Evolutionary conservation across 495 filamentous ascomycete species (phyloP).

Genomic region (Friedmanniomyces simplex): DNA sequence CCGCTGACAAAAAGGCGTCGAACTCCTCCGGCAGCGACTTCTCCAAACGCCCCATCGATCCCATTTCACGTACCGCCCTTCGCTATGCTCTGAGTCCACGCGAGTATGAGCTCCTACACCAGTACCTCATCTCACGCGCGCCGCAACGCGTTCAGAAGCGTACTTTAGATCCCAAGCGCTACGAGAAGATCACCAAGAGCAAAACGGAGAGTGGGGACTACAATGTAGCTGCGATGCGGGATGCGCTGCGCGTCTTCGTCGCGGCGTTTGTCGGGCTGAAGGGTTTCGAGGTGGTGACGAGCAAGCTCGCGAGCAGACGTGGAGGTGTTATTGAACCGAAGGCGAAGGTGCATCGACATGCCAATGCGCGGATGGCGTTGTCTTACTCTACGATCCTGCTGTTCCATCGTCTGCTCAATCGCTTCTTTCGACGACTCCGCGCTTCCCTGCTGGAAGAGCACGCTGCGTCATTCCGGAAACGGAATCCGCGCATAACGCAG

Average conservation of each 20-base stretch:
- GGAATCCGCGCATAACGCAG: constrained; percentile 65
- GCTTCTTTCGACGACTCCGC: constrained; percentile 76
- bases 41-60: constrained; percentile 36
- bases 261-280: constrained; percentile 60
- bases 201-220: constrained; percentile 48
- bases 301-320: constrained; percentile 19
- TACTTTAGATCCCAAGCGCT: constrained; percentile 47
- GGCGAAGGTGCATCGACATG: neutral
- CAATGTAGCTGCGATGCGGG: constrained; percentile 68
- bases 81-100: constrained; percentile 73
- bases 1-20: neutral
- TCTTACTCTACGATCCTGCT: constrained; percentile 76
- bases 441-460: constrained; percentile 59
- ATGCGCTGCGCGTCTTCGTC: constrained; percentile 65
- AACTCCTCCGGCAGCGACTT: neutral
- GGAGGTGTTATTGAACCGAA: constrained; percentile 26
- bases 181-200: constrained; percentile 40
- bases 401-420: constrained; percentile 77
- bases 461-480: constrained; percentile 63
- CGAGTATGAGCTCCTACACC: constrained; percentile 75
- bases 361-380: constrained; percentile 43
- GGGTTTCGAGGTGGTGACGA: constrained; percentile 49
- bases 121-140: constrained; percentile 61
- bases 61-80: constrained; percentile 64
- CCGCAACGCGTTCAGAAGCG: constrained; percentile 44